phyloP scores from a whole-genome alignment of 306 rosid species.

The Prinsepia uniflora region DNA sequence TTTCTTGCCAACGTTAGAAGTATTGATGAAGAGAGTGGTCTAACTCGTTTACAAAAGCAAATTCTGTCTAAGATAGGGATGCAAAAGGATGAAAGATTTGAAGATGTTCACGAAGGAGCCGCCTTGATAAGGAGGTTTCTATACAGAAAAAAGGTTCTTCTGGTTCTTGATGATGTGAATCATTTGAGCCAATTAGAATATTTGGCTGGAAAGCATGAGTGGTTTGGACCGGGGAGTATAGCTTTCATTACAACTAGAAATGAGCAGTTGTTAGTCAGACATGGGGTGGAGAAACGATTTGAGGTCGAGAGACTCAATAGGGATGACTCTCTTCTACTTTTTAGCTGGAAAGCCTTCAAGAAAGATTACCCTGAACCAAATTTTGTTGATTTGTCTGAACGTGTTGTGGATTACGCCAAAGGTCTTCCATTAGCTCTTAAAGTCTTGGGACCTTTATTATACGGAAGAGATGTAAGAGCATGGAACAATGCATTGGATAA shows the following conservation, averaged over 20 bases:
- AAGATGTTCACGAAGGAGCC: constrained; percentile 7
- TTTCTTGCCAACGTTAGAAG: constrained; percentile 5
- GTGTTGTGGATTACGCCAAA: background rate
- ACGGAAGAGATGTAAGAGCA: background rate
- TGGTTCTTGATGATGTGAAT: constrained; percentile 16
- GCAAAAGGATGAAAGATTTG: background rate
- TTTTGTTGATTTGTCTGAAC: background rate
- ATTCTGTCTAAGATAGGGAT: background rate
- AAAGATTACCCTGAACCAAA: background rate
- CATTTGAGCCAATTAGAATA: background rate
- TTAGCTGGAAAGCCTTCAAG: constrained; percentile 12
- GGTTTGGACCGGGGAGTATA: constrained; percentile 21
- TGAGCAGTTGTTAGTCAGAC: background rate
- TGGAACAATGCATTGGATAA: constrained; percentile 12
- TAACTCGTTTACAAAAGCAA: background rate
- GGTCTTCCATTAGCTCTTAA: constrained; percentile 20
- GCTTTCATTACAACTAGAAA: constrained; percentile 20
- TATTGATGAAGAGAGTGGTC: background rate
- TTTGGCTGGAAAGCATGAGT: background rate
- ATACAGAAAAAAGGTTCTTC: background rate
- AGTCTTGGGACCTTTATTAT: constrained; percentile 14
- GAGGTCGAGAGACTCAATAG: constrained; percentile 4
- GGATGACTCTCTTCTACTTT: constrained; percentile 12
- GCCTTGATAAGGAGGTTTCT: constrained; percentile 6
- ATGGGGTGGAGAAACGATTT: background rate